A percentile compares a stretch with the other conserved stretches of the same genome.
phyloP scores from a whole-genome alignment of 176 grass and related monocot genomes.

The Cenchrus purpureus region DNA sequence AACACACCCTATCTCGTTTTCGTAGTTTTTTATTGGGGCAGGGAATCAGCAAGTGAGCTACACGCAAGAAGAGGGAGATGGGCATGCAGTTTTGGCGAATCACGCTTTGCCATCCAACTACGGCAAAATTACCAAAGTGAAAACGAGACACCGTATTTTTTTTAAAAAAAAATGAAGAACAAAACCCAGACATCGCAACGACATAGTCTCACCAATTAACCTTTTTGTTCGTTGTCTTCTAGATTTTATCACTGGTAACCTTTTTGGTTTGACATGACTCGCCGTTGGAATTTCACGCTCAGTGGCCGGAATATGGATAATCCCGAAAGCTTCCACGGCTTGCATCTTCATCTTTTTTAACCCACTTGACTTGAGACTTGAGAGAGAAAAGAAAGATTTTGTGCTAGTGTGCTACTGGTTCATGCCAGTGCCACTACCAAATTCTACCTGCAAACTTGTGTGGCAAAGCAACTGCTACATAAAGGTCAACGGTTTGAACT shows the following conservation, averaged over 20 bases:
- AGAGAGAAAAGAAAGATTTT: constrained; percentile 18
- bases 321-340: constrained; percentile 22
- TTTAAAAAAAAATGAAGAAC: not conserved
- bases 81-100: not conserved
- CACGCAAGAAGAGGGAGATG: constrained; percentile 29
- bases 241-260: constrained; percentile 4
- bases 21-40: not conserved
- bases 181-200: not conserved
- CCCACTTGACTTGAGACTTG: constrained; percentile 17
- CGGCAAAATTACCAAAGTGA: constrained; percentile 27
- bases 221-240: not conserved
- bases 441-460: constrained; percentile 32
- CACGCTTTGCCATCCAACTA: constrained; percentile 18
- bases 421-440: constrained; percentile 32
- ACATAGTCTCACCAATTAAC: not conserved
- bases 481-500: constrained; percentile 34
- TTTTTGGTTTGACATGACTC: constrained; percentile 25
- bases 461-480: not conserved
- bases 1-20: not conserved
- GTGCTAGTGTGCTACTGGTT: constrained; percentile 1
- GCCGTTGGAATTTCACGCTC: constrained; percentile 22
- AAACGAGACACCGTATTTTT: constrained; percentile 13
- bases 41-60: constrained; percentile 30
- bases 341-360: not conserved
- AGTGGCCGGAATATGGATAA: constrained; percentile 5